Conservation (phyloP, 2,329 filamentous ascomycete species). For the Cadophora sp. region DNA sequence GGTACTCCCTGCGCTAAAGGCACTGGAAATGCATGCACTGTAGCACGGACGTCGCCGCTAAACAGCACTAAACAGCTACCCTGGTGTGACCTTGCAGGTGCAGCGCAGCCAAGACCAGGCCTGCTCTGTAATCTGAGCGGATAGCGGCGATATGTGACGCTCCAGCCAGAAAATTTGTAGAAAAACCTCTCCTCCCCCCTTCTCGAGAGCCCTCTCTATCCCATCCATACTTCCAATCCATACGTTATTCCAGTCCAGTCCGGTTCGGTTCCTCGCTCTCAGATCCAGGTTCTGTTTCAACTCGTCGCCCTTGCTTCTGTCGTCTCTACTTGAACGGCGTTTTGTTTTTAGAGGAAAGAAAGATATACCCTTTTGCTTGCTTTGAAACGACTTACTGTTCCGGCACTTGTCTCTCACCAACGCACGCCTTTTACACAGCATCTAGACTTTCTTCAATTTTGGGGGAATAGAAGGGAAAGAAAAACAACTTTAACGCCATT, state of each 20-base stretch:
- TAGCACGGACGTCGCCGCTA: slow-evolving; percentile 21
- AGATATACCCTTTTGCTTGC: slow-evolving; percentile 19
- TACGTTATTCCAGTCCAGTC: not conserved
- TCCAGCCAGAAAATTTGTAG: slow-evolving; percentile 26
- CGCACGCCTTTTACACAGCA: slow-evolving; percentile 19
- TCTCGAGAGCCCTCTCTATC: slow-evolving; percentile 19
- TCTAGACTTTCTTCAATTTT: slow-evolving; percentile 1
- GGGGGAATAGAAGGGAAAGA: not conserved
- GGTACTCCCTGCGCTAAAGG: slow-evolving; percentile 5
- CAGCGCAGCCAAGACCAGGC: not conserved
- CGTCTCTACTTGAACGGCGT: slow-evolving; percentile 30
- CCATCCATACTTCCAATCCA: slow-evolving; percentile 20
- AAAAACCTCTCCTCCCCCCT: slow-evolving; percentile 24
- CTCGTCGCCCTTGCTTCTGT: slow-evolving; percentile 16
- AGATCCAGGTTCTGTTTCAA: slow-evolving; percentile 18
- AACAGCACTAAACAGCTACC: slow-evolving; percentile 17
- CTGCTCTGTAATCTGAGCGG: slow-evolving; percentile 24
- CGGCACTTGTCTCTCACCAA: too few relatives aligned
- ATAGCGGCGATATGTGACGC: slow-evolving; percentile 16
- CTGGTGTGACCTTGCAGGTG: slow-evolving; percentile 13
- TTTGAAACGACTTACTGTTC: slow-evolving; percentile 16
- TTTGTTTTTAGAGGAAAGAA: slow-evolving; percentile 21
- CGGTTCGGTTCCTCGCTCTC: slow-evolving; percentile 20
- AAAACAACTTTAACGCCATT: slow-evolving; percentile 24
- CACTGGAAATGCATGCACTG: slow-evolving; percentile 14